A percentile compares a stretch with the other conserved stretches of the same genome.
Conservation (phyloP, 768 basidiomycete genomes). For the Brasilioporus rufonigricans region DNA sequence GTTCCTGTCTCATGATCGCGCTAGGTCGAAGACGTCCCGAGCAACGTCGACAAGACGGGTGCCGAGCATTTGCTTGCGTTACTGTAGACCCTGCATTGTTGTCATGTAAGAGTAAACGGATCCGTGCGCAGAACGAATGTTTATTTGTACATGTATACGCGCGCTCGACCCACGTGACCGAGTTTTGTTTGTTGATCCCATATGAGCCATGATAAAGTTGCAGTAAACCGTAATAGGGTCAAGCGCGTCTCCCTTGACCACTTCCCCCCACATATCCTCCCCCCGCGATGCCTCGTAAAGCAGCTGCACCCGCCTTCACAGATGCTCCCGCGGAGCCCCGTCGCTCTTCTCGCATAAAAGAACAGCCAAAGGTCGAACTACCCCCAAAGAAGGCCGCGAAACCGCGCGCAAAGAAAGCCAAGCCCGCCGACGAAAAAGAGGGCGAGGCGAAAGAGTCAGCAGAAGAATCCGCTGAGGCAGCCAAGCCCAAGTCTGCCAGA, state of each 20-base stretch:
- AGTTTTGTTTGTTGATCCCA: conserved; percentile 36
- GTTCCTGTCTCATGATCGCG: neutral
- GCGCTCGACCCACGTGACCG: conserved; percentile 31
- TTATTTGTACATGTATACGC: conserved; percentile 33
- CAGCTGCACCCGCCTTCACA: conserved; percentile 45
- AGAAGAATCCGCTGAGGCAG: conserved; percentile 28
- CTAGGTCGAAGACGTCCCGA: conserved; percentile 14
- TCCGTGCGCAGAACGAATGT: conserved; percentile 18
- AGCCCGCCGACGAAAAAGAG: conserved; percentile 43
- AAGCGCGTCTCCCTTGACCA: conserved; percentile 31
- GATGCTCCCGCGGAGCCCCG: conserved; percentile 48
- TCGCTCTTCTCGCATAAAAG: conserved; percentile 75
- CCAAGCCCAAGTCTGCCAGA: conserved; percentile 45
- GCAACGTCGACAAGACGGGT: conserved; percentile 7
- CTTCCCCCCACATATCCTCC: conserved; percentile 10
- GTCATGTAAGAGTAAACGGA: too few species aligned
- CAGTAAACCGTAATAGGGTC: conserved; percentile 20
- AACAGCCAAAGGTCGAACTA: conserved; percentile 54
- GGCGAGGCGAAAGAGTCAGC: conserved; percentile 39
- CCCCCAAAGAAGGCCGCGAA: conserved; percentile 62
- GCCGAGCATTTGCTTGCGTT: conserved; percentile 14
- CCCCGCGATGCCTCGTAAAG: conserved; percentile 66
- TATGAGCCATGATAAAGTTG: conserved; percentile 33
- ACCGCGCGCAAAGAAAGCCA: conserved; percentile 50
- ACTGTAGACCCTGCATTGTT: conserved; percentile 2